Evolutionary conservation across 2,329 filamentous ascomycete species (phyloP).

Genomic region (Dactylellina drechsleri): DNA sequence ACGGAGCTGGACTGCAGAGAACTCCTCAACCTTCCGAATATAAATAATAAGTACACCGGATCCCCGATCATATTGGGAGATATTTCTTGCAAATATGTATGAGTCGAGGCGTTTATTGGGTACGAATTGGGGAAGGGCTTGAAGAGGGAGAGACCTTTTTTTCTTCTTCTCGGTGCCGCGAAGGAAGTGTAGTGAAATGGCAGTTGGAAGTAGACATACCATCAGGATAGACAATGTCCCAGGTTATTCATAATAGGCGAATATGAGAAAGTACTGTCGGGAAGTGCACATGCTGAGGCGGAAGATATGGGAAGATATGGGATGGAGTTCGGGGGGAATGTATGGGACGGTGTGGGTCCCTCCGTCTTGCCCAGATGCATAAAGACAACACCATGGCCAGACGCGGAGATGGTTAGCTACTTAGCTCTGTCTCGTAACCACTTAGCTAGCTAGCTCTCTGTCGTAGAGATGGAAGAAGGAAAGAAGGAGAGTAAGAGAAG

Average conservation of each 20-base stretch:
- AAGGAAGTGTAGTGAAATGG: too few relatives aligned
- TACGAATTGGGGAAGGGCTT: too few relatives aligned
- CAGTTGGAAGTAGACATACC: too few relatives aligned
- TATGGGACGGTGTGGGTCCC: constrained; percentile 4
- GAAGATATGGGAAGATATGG: constrained; percentile 11
- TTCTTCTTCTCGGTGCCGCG: too few relatives aligned
- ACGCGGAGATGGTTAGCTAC: background rate
- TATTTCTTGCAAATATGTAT: constrained; percentile 15
- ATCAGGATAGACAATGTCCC: constrained; percentile 11
- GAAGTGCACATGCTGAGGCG: constrained; percentile 33
- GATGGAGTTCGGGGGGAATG: background rate
- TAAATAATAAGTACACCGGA: too few relatives aligned
- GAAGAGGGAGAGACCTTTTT: too few relatives aligned
- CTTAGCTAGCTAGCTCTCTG: too few relatives aligned
- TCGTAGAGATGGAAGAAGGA: background rate
- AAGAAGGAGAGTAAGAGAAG: background rate
- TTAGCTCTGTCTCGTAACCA: too few relatives aligned
- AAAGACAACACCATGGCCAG: constrained; percentile 39
- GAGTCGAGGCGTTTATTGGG: constrained; percentile 11
- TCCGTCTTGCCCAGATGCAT: background rate
- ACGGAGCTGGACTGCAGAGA: constrained; percentile 13
- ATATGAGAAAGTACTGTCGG: constrained; percentile 45
- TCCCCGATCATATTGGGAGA: too few relatives aligned
- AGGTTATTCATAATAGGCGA: constrained; percentile 51
- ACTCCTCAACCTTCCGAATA: constrained; percentile 32